Conservation (phyloP, 768 basidiomycete genomes). For the Clitopilus hobsonii region DNA sequence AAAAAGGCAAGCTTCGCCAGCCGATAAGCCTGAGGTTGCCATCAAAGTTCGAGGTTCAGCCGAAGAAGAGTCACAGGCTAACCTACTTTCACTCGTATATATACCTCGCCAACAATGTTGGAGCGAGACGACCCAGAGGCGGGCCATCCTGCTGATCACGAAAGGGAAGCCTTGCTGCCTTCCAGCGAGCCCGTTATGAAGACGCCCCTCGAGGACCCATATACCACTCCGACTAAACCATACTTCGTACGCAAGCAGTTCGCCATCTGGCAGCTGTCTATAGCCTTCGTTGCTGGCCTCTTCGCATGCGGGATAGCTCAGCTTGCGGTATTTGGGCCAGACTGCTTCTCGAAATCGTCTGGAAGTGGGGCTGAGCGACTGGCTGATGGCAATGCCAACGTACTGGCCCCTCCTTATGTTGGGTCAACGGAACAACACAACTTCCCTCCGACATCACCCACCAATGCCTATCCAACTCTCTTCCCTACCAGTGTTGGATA, state of each 20-base stretch:
- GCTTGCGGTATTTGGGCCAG: constrained; percentile 36
- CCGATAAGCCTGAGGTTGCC: background rate
- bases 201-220: constrained; percentile 1
- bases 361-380: background rate
- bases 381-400: constrained; percentile 15
- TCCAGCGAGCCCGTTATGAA: constrained; percentile 6
- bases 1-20: background rate
- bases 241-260: constrained; percentile 17
- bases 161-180: constrained; percentile 34
- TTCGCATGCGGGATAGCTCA: constrained; percentile 47
- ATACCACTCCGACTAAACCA: background rate
- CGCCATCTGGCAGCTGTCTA: constrained; percentile 31
- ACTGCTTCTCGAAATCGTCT: constrained; percentile 27
- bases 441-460: constrained; percentile 71
- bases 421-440: constrained; percentile 68
- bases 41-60: background rate
- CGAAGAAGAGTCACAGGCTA: background rate
- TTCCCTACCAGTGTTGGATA: constrained; percentile 80
- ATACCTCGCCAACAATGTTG: constrained; percentile 6
- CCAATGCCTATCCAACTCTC: constrained; percentile 64
- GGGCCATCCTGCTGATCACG: constrained; percentile 15
- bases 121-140: constrained; percentile 17
- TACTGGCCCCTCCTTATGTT: constrained; percentile 59
- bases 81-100: background rate
- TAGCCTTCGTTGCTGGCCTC: constrained; percentile 52